phyloP scores from a whole-genome alignment of 129 eudicot species.

The Heracleum sosnowskyi region DNA sequence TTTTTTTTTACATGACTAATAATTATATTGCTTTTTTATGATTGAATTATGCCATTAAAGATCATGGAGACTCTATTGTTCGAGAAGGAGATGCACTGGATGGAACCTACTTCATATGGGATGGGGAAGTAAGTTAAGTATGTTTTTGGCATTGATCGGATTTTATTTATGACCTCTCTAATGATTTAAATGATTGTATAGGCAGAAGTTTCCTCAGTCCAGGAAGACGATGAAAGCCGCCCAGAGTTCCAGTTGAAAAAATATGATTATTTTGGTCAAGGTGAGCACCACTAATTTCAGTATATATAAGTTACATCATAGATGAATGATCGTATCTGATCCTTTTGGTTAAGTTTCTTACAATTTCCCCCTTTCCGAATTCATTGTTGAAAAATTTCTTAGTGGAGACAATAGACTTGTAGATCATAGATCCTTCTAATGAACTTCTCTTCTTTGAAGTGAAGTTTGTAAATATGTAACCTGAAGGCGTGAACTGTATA shows the following conservation, averaged over 20 bases:
- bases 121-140: slow-evolving; percentile 59
- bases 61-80: slow-evolving; percentile 59
- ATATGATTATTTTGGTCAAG: slow-evolving; percentile 82
- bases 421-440: neutral
- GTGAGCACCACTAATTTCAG: slow-evolving; percentile 32
- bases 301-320: neutral
- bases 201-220: slow-evolving; percentile 54
- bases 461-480: neutral
- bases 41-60: slow-evolving; percentile 27
- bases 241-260: slow-evolving; percentile 70
- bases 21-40: neutral
- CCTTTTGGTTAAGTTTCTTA: neutral
- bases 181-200: slow-evolving; percentile 10
- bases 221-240: slow-evolving; percentile 46
- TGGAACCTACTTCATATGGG: slow-evolving; percentile 87
- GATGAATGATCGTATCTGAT: neutral
- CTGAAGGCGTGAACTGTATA: neutral
- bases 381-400: no score
- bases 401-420: neutral
- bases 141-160: neutral
- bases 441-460: neutral
- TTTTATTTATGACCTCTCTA: neutral
- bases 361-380: no score
- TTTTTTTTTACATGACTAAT: neutral
- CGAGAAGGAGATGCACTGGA: slow-evolving; percentile 70